Conservation (phyloP, 2,329 filamentous ascomycete species). For the Pezicula rhizophila region DNA sequence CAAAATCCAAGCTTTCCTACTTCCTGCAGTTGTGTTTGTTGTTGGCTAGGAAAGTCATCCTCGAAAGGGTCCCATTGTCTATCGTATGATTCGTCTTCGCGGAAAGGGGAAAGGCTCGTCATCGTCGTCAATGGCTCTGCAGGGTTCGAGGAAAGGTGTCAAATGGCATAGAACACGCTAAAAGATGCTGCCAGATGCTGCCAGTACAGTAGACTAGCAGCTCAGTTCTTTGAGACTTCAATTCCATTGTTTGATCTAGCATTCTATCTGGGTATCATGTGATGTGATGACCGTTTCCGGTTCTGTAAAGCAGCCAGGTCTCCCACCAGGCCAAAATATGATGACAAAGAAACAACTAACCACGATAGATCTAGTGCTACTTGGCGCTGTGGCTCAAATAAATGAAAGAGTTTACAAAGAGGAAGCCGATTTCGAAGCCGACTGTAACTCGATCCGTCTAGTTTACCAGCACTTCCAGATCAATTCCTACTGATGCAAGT, state of each 20-base stretch:
- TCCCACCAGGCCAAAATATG: not conserved
- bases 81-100: slow-evolving; percentile 7
- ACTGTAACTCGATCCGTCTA: slow-evolving; percentile 1
- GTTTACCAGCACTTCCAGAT: not conserved
- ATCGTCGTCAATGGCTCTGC: slow-evolving; percentile 3
- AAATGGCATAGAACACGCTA: not conserved
- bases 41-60: slow-evolving; percentile 7
- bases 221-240: not conserved
- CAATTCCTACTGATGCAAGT: not conserved
- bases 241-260: not conserved
- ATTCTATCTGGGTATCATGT: not conserved
- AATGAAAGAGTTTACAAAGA: slow-evolving; percentile 5
- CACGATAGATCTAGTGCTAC: not conserved
- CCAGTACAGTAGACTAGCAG: not conserved
- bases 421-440: slow-evolving; percentile 1
- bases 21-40: slow-evolving; percentile 6
- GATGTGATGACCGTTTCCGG: not conserved
- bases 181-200: not conserved
- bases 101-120: slow-evolving; percentile 2
- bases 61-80: slow-evolving; percentile 6
- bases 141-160: not conserved
- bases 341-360: slow-evolving; percentile 2
- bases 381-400: slow-evolving; percentile 2
- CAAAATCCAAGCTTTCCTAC: slow-evolving; percentile 9
- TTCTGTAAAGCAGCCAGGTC: not conserved